Base-by-base conservation (phyloP, 2,329 filamentous ascomycete species). In the Rhinocladiella mackenziei region DNA sequence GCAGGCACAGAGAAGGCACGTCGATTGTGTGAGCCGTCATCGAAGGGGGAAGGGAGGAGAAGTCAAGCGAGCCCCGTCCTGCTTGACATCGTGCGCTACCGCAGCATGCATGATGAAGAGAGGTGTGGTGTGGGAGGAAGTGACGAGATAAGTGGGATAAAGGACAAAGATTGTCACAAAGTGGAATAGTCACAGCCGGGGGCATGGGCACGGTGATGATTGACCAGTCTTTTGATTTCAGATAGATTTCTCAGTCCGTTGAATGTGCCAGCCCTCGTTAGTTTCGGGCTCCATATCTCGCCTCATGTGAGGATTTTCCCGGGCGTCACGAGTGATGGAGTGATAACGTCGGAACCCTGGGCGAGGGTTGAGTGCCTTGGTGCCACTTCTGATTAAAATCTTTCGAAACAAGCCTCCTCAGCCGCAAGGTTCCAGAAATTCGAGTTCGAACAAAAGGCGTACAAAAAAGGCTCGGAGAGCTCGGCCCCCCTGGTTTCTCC, bases 41-140 rank as follows among this genome's bases (percentile, higher is more conserved):
- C 32, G 39, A 31, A 42, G 28, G 30, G 34, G 13, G 28, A 37
- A 32, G 28, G 34, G 20, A 32, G 19, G 34, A 38, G 31, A 11
- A 23, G 14, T 39, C 29, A 50, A 53, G 46, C 50, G 50, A 53
- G 34, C 43, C n/a, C n/a, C 40, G 33, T 33, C 41, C 22, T 48
- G 50, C 50, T 50, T 43, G 43, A 53, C 43, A 53, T 53, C 50
- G 43, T 47, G 43, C 46, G 37, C 46, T 50, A 51, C 43, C 43
- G 43, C 50, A 13, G 23, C 45, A 33, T 46, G 42, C 45, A 50
- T 42, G 43, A 41, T 20, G 41, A 37, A 32, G 30, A 45, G 46
- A 46, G 43, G 39, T 39, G 20, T 43, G 38, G 30, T 47, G 48
- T 41, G 31, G 43, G 31, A 42, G 36, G 22, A 34, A 38, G 25